Evolutionary conservation across 495 filamentous ascomycete genomes (phyloP).

Genomic region (Cercophora newfieldiana): DNA sequence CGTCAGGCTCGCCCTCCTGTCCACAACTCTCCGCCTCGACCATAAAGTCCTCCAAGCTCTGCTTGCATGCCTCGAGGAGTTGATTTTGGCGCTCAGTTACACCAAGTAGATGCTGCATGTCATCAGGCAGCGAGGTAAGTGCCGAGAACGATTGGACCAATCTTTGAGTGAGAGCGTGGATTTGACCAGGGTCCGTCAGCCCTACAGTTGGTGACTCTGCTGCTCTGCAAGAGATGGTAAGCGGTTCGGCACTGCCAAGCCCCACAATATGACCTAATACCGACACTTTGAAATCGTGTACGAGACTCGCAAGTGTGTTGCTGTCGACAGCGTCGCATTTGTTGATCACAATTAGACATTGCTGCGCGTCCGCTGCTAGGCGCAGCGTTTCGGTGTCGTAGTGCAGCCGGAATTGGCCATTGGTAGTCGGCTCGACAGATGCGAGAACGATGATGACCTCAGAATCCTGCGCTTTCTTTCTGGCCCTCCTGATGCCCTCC

Average conservation of each 20-base stretch:
- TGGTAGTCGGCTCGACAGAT: slow-evolving; percentile 57
- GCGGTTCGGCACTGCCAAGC: slow-evolving; percentile 24
- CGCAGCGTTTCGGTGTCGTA: slow-evolving; percentile 51
- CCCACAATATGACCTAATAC: slow-evolving; percentile 35
- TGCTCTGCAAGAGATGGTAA: slow-evolving; percentile 69
- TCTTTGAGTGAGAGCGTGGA: slow-evolving; percentile 66
- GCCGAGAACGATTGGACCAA: slow-evolving; percentile 67
- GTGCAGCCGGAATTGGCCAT: slow-evolving; percentile 37
- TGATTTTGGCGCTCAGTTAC: slow-evolving; percentile 87
- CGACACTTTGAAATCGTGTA: slow-evolving; percentile 34
- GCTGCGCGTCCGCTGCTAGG: slow-evolving; percentile 54
- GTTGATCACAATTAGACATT: slow-evolving; percentile 74
- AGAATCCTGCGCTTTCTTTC: slow-evolving; percentile 74
- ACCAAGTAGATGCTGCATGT: slow-evolving; percentile 78
- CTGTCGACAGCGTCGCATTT: slow-evolving; percentile 66
- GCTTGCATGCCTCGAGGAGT: slow-evolving; percentile 70
- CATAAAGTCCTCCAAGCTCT: slow-evolving; percentile 70
- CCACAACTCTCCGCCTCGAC: slow-evolving; percentile 35
- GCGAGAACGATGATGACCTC: slow-evolving; percentile 84
- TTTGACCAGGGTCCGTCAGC: slow-evolving; percentile 59
- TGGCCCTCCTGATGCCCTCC: slow-evolving; percentile 89
- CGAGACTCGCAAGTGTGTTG: slow-evolving; percentile 27
- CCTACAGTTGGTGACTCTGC: slow-evolving; percentile 26
- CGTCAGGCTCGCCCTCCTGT: slow-evolving; percentile 47
- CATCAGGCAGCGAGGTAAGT: slow-evolving; percentile 64